phyloP scores from a whole-genome alignment of 2,329 filamentous ascomycete species.

The Phialophora tarda region DNA sequence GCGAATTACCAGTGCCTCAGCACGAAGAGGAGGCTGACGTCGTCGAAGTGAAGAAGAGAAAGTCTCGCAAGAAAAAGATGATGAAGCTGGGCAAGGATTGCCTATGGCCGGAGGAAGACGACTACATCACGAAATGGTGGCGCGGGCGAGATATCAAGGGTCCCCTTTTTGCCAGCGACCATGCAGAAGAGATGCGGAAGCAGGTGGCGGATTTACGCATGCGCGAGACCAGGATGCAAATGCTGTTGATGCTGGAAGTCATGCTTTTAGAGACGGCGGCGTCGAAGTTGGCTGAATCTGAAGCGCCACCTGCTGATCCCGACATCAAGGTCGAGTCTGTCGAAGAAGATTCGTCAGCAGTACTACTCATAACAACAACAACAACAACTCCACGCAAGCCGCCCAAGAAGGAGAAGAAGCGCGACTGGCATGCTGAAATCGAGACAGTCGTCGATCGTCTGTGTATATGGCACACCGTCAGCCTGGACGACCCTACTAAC shows the following conservation, averaged over 20 bases:
- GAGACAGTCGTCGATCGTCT: conserved; percentile 56
- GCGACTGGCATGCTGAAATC: conserved; percentile 51
- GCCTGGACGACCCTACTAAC: conserved; percentile 46
- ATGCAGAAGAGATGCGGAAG: conserved; percentile 43
- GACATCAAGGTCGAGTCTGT: conserved; percentile 49
- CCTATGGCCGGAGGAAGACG: conserved; percentile 53
- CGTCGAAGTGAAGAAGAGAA: conserved; percentile 32
- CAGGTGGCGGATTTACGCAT: conserved; percentile 52
- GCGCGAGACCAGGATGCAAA: conserved; percentile 57
- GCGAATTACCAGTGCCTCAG: conserved; percentile 41
- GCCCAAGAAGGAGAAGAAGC: conserved; percentile 52
- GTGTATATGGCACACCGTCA: conserved; percentile 59
- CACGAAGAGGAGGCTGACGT: conserved; percentile 42
- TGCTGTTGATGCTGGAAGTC: conserved; percentile 56
- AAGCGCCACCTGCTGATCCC: conserved; percentile 47
- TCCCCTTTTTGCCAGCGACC: background rate
- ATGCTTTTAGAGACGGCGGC: conserved; percentile 49
- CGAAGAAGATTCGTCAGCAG: conserved; percentile 32
- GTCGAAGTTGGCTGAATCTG: conserved; percentile 29
- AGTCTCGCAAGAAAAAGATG: conserved; percentile 44
- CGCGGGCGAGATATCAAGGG: conserved; percentile 43
- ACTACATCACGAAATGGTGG: conserved; percentile 55
- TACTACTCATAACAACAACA: conserved; percentile 29
- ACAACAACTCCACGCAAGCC: conserved; percentile 34
- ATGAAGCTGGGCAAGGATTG: conserved; percentile 55